phyloP scores from a whole-genome alignment of 2,329 filamentous ascomycete genomes.

The Aureobasidium sp. region DNA sequence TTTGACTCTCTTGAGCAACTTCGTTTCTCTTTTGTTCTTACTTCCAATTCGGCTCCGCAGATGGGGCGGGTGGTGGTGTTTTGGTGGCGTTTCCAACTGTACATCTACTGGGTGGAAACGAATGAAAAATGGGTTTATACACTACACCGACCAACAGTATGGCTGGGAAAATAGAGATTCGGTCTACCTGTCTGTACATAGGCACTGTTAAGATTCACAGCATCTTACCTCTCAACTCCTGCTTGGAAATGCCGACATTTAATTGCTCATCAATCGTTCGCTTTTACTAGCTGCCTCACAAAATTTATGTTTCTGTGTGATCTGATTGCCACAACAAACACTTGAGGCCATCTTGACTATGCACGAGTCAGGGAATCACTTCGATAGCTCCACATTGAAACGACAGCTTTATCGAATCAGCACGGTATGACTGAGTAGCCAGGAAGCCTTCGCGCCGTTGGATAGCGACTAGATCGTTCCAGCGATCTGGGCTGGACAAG shows the following conservation, averaged over 20 bases:
- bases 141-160: background rate
- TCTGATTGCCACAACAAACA: background rate
- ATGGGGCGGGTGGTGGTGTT: background rate
- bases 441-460: background rate
- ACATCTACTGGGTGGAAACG: conserved; percentile 1
- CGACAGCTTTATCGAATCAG: background rate
- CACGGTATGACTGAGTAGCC: background rate
- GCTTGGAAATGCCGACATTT: background rate
- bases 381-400: background rate
- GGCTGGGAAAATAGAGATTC: background rate
- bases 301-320: background rate
- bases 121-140: background rate
- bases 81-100: conserved; percentile 2
- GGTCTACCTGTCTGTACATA: background rate
- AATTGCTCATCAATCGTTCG: background rate
- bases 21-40: conserved; percentile 1
- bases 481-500: background rate
- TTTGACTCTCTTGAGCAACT: background rate
- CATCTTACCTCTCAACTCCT: background rate
- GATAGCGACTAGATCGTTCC: background rate
- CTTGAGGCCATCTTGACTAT: background rate
- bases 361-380: background rate
- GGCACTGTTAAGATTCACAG: background rate
- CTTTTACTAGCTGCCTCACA: background rate
- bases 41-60: background rate